Conservation (phyloP, 257 asterid genomes). For the Ocimum tenuiflorum region DNA sequence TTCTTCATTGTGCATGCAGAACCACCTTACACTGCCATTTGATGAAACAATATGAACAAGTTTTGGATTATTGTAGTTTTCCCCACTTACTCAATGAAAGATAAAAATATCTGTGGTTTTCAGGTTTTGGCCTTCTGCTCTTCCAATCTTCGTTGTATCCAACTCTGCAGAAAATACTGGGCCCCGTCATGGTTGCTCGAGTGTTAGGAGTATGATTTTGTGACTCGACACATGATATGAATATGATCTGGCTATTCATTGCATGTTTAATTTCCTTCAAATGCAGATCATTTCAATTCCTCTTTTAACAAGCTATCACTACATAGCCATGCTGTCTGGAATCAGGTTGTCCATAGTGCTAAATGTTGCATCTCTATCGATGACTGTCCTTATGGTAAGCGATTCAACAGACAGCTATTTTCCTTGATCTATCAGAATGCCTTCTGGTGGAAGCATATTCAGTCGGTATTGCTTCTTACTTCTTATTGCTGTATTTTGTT, state of each 20-base stretch:
- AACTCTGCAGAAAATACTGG: conserved; percentile 41
- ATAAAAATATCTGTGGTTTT: neutral
- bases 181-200: conserved; percentile 52
- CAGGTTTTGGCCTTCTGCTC: conserved; percentile 67
- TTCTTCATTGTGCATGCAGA: no score
- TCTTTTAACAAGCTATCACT: conserved; percentile 66
- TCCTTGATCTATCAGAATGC: no score
- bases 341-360: conserved; percentile 39
- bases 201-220: conserved; percentile 50
- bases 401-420: no score
- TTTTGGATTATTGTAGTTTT: no score
- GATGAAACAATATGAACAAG: no score
- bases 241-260: neutral
- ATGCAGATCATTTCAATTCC: conserved; percentile 65
- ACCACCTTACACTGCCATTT: no score
- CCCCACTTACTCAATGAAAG: no score
- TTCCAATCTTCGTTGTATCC: conserved; percentile 62
- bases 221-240: conserved; percentile 3
- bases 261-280: neutral
- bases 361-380: conserved; percentile 54
- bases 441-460: no score
- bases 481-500: neutral
- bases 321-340: conserved; percentile 67
- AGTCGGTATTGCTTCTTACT: no score
- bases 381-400: conserved; percentile 65